phyloP scores from a whole-genome alignment of 305 asterid genomes.

The Solanum hybrid region DNA sequence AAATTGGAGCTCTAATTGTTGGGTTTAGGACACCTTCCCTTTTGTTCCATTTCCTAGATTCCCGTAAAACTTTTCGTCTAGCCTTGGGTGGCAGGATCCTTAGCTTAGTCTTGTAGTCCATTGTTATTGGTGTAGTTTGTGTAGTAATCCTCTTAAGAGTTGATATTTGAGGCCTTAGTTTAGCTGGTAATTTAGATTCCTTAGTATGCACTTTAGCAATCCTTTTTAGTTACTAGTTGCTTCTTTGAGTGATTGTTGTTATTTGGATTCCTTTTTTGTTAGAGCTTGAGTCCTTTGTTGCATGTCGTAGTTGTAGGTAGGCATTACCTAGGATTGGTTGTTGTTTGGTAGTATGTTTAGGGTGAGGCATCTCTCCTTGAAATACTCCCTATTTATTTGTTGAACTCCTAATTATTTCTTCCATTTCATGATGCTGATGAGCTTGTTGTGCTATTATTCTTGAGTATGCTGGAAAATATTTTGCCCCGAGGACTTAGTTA shows the following conservation, averaged over 20 bases:
- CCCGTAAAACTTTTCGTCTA: too few relatives aligned
- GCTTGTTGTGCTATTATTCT: background rate
- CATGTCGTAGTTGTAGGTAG: too few relatives aligned
- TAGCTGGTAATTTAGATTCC: background rate
- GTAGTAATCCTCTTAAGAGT: background rate
- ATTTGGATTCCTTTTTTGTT: too few relatives aligned
- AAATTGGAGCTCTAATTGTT: too few relatives aligned
- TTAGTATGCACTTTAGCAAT: too few relatives aligned
- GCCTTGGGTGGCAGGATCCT: background rate
- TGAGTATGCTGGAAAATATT: background rate
- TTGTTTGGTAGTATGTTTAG: too few relatives aligned
- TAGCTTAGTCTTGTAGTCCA: background rate
- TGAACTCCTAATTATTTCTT: background rate
- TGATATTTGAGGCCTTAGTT: background rate
- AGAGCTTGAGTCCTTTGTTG: background rate
- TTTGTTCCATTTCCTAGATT: background rate
- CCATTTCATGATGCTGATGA: background rate
- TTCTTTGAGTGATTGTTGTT: too few relatives aligned
- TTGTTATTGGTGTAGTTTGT: background rate
- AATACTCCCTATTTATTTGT: background rate
- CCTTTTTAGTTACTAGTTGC: too few relatives aligned
- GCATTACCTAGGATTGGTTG: too few relatives aligned
- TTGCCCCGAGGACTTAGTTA: background rate
- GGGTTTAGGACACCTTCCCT: background rate
- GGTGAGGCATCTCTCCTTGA: background rate